phyloP scores from a whole-genome alignment of 768 basidiomycete genomes.

The Phanerochaete carnosa region DNA sequence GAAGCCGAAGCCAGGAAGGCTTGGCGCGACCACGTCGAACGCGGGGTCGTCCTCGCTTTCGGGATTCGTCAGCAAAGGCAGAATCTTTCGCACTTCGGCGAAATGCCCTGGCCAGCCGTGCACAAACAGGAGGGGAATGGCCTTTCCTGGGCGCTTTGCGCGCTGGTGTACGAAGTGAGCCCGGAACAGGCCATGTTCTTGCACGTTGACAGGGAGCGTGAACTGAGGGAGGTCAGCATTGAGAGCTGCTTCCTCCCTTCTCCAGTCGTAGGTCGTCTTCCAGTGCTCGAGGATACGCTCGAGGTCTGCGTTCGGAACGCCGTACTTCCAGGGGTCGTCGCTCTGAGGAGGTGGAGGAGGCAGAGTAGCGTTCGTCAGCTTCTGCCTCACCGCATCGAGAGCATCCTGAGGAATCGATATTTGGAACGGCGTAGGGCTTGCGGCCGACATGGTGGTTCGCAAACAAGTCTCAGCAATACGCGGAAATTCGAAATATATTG shows the following conservation, averaged over 20 bases:
- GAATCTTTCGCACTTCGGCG: constrained; percentile 52
- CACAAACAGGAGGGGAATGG: constrained; percentile 57
- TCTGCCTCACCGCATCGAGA: constrained; percentile 38
- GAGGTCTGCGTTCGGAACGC: constrained; percentile 43
- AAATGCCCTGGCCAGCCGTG: constrained; percentile 70
- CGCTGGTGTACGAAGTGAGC: constrained; percentile 60
- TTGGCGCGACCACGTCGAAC: constrained; percentile 60
- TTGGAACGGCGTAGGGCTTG: constrained; percentile 34
- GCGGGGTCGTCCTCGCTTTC: constrained; percentile 37
- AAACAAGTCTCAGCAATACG: not conserved
- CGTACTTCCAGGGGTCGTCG: constrained; percentile 34
- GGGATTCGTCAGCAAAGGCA: constrained; percentile 46
- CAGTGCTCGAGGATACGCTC: constrained; percentile 46
- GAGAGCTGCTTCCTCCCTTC: constrained; percentile 44
- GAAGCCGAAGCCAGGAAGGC: constrained; percentile 62
- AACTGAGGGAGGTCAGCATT: constrained; percentile 55
- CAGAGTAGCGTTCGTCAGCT: constrained; percentile 45
- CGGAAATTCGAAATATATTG: no score
- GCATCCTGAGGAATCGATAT: constrained; percentile 42
- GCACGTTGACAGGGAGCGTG: constrained; percentile 46
- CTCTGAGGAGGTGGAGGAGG: constrained; percentile 26
- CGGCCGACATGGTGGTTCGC: constrained; percentile 3
- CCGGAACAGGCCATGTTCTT: constrained; percentile 43
- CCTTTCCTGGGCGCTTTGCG: constrained; percentile 34
- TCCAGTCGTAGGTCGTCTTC: constrained; percentile 56